Base-by-base conservation (phyloP, 1,139 yeast genomes). In the Neolecta irregularis region DNA sequence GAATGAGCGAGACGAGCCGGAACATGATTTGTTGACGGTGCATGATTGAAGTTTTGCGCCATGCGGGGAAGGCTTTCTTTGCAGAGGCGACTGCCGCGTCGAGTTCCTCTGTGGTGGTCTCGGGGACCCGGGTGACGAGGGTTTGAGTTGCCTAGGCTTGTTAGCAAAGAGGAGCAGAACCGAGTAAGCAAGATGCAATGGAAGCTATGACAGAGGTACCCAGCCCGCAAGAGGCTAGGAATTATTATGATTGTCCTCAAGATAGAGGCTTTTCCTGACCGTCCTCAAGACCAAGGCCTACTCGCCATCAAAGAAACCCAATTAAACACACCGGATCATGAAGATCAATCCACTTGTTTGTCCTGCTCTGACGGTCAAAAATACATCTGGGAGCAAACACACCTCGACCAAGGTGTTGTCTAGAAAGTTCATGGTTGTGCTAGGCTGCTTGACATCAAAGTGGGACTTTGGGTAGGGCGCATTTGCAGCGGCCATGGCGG, bases 11-110 rank as follows among this genome's bases (percentile, higher is more conserved):
- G 16, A 73, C 83, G 53, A 72, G 72, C 51, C 68, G 72, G 63
- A 77, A 77, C 11, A 78, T 77, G 47, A 75, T 68, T 44, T 78
- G 83, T 57, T 75, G 85, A 52, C 91, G 67, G 49, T 68, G 69
- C 50, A 77, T 67, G 30, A 75, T 58, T 29, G 79, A 65, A 41
- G 69, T 62, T 43, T 67, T 61, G 44, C 65, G 65, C 75, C 77
- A 77, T 11, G 56, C 48, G 30, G 65, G 60, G 58, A 73, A 76
- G 6, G 81, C 79, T 18, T 56, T 57, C 39, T 66, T 64, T 5
- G 83, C 83, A 29, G 76, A 60, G 30, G 65, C 71, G 36, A 77
- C 73, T 5, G 88, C 88, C 13, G 64, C 66, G 39, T 65, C 70
- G 49, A 77, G 61, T 54, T 77, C 91, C 36, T 61, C 67, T 5